Evolutionary conservation across 768 basidiomycete genomes (phyloP).

Genomic region (Boletus subparvulus): DNA sequence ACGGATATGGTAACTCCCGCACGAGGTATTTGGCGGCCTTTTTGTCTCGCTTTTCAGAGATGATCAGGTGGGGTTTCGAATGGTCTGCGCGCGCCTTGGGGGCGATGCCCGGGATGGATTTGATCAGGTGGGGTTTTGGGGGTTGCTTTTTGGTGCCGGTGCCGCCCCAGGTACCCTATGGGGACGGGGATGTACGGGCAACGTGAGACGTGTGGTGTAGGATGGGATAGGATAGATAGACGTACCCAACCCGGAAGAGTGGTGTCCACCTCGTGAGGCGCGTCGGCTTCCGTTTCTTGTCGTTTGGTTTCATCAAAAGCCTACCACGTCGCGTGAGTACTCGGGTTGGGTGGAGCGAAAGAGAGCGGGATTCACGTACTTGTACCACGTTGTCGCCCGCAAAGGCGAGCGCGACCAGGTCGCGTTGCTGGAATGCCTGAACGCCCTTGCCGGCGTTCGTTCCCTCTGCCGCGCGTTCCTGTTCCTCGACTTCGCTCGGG

Average conservation of each 20-base stretch:
- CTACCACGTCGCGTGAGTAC: conserved; percentile 36
- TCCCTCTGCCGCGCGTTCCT: conserved; percentile 51
- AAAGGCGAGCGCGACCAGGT: conserved; percentile 92
- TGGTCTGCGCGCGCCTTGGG: conserved; percentile 81
- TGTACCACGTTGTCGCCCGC: conserved; percentile 96
- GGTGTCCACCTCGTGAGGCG: conserved; percentile 83
- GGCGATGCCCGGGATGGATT: conserved; percentile 79
- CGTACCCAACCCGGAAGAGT: conserved; percentile 95
- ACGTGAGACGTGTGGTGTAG: background rate
- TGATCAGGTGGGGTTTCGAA: conserved; percentile 84
- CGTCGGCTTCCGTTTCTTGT: conserved; percentile 81
- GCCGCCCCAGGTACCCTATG: conserved; percentile 91
- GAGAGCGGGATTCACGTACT: conserved; percentile 43
- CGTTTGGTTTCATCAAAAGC: conserved; percentile 85
- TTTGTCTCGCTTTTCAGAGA: conserved; percentile 93
- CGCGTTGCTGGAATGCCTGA: conserved; percentile 83
- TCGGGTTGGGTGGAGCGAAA: no score
- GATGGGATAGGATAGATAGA: conserved; percentile 7
- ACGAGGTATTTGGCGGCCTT: conserved; percentile 88
- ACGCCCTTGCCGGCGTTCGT: conserved; percentile 44
- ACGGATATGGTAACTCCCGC: conserved; percentile 92
- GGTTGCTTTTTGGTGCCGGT: conserved; percentile 59
- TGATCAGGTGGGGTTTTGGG: conserved; percentile 71
- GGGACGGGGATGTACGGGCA: no score
- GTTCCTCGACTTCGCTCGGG: conserved; percentile 69